phyloP scores from a whole-genome alignment of 106 monocot genomes.

The Acorus gramineus region DNA sequence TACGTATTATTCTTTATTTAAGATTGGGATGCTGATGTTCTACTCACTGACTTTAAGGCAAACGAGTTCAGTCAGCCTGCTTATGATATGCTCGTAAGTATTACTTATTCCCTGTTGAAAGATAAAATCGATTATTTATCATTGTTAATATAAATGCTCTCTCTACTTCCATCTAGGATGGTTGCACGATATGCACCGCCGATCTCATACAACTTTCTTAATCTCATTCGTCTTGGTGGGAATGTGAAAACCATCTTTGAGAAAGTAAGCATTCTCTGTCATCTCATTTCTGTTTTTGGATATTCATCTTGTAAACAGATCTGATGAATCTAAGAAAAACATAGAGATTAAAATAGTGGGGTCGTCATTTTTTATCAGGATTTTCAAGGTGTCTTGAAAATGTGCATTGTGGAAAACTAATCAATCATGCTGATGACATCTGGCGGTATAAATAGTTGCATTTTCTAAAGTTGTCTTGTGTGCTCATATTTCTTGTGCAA shows the following conservation, averaged over 20 bases:
- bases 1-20: constrained; percentile 96
- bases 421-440: too few species aligned
- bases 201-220: constrained; percentile 95
- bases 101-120: not conserved
- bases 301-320: too few species aligned
- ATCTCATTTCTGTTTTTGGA: not conserved
- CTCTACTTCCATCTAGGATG: constrained; percentile 40
- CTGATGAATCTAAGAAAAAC: too few species aligned
- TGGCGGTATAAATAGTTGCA: too few species aligned
- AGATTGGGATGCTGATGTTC: constrained; percentile 98
- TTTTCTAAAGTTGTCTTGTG: too few species aligned
- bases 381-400: not conserved
- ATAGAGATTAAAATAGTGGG: too few species aligned
- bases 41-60: constrained; percentile 89
- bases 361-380: too few species aligned
- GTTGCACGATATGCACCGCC: constrained; percentile 98
- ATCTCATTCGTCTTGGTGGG: constrained; percentile 81
- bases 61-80: constrained; percentile 93
- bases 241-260: constrained; percentile 87
- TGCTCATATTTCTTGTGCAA: too few species aligned
- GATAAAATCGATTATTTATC: too few species aligned
- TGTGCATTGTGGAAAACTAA: too few species aligned
- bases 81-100: constrained; percentile 99
- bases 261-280: constrained; percentile 32
- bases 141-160: too few species aligned